phyloP scores from a whole-genome alignment of 2,329 filamentous ascomycete genomes.

The Paramyrothecium roridum region DNA sequence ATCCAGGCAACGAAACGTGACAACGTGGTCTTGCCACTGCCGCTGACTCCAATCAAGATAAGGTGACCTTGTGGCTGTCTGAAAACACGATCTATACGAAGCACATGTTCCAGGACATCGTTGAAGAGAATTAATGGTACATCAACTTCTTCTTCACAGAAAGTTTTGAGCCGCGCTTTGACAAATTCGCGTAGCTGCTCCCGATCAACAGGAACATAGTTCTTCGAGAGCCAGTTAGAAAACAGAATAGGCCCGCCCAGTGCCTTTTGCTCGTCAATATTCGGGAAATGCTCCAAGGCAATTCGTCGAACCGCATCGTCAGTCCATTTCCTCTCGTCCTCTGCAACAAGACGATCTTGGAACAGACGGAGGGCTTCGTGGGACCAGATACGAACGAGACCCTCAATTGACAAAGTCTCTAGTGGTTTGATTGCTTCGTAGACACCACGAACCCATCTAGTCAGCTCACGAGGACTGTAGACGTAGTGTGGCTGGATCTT shows the following conservation, averaged over 20 bases:
- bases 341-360: constrained; percentile 92
- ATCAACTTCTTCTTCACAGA: constrained; percentile 99
- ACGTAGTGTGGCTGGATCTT: constrained; percentile 98
- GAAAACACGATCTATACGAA: constrained; percentile 98
- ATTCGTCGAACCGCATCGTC: constrained; percentile 83
- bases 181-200: constrained; percentile 96
- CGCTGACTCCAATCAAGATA: constrained; percentile 97
- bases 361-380: constrained; percentile 95
- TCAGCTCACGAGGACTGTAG: constrained; percentile 97
- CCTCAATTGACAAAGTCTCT: constrained; percentile 83
- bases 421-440: constrained; percentile 95
- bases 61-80: constrained; percentile 96
- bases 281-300: constrained; percentile 89
- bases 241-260: constrained; percentile 92
- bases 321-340: constrained; percentile 94
- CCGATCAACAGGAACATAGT: constrained; percentile 94
- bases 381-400: constrained; percentile 94
- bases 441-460: constrained; percentile 93
- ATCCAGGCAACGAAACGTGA: constrained; percentile 99
- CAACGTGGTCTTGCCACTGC: constrained; percentile 95
- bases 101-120: constrained; percentile 94
- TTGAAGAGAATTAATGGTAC: constrained; percentile 99
- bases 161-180: constrained; percentile 93
- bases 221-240: constrained; percentile 99
- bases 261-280: constrained; percentile 85